Conservation (phyloP, 306 rosid species). For the Purshia tridentata region DNA sequence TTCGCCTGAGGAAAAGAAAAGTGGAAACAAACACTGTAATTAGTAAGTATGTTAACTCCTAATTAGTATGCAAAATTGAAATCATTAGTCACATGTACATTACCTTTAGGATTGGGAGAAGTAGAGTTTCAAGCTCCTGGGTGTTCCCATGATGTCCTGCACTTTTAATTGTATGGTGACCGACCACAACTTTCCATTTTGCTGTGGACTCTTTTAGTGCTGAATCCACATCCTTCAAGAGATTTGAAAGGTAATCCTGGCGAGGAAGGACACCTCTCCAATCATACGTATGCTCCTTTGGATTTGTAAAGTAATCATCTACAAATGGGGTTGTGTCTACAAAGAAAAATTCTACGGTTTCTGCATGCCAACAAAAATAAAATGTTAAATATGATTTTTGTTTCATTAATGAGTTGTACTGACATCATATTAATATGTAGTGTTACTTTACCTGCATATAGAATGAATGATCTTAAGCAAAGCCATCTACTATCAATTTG, state of each 20-base stretch:
- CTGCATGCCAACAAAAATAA: conserved; percentile 28
- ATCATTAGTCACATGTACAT: background rate
- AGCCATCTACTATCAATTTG: conserved; percentile 61
- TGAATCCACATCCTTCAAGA: conserved; percentile 46
- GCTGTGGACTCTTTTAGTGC: conserved; percentile 50
- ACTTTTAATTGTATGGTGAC: conserved; percentile 73
- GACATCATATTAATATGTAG: background rate
- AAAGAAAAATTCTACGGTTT: conserved; percentile 58
- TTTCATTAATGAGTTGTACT: no score
- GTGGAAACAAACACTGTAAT: background rate
- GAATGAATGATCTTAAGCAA: conserved; percentile 63
- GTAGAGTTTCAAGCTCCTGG: conserved; percentile 48
- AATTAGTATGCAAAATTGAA: no score
- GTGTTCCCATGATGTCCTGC: conserved; percentile 73
- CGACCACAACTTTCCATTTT: conserved; percentile 81
- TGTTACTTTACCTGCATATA: conserved; percentile 39
- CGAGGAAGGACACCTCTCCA: conserved; percentile 65
- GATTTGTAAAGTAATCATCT: conserved; percentile 48
- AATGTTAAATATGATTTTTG: background rate
- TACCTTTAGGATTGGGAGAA: conserved; percentile 75
- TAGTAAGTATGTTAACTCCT: background rate
- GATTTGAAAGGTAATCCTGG: conserved; percentile 42
- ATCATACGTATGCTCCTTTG: conserved; percentile 50
- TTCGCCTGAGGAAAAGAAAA: conserved; percentile 42
- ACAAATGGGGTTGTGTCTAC: conserved; percentile 80